These are phyloP conservation scores for Metarhizium rileyi DNA, from an alignment of 2,329 filamentous ascomycete genomes.

Conservation along the genomic window DNA sequence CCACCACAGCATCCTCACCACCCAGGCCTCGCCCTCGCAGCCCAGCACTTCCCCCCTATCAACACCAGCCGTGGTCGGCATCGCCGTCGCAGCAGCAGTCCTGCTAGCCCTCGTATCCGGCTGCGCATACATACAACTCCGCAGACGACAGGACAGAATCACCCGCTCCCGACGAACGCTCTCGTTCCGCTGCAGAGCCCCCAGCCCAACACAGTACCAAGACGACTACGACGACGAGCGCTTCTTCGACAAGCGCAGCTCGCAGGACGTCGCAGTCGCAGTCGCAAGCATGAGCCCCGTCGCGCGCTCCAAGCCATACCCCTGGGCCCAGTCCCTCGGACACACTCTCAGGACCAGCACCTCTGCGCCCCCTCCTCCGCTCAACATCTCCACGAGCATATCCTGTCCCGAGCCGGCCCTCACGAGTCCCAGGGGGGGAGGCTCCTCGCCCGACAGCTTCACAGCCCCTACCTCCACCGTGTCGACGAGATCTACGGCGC, in stretches of 20 bases:
- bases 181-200: conserved; percentile 42
- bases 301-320: background rate
- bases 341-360: too few species aligned
- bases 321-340: too few species aligned
- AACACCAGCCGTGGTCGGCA: conserved; percentile 32
- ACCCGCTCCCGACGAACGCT: conserved; percentile 28
- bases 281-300: conserved; percentile 1
- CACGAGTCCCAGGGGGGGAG: background rate
- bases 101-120: conserved; percentile 27
- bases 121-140: conserved; percentile 33
- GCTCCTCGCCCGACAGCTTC: conserved; percentile 14
- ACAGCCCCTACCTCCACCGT: conserved; percentile 22
- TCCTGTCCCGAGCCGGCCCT: conserved; percentile 5
- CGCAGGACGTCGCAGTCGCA: background rate
- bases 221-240: conserved; percentile 3
- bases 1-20: conserved; percentile 18
- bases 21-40: conserved; percentile 21
- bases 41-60: conserved; percentile 16
- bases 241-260: conserved; percentile 1
- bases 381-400: conserved; percentile 10
- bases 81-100: conserved; percentile 30
- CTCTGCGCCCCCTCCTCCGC: conserved; percentile 6
- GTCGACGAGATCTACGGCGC: conserved; percentile 23
- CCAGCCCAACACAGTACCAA: background rate
- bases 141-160: conserved; percentile 31